phyloP scores from a whole-genome alignment of 345 rosid genomes.

The Geranium brycei region DNA sequence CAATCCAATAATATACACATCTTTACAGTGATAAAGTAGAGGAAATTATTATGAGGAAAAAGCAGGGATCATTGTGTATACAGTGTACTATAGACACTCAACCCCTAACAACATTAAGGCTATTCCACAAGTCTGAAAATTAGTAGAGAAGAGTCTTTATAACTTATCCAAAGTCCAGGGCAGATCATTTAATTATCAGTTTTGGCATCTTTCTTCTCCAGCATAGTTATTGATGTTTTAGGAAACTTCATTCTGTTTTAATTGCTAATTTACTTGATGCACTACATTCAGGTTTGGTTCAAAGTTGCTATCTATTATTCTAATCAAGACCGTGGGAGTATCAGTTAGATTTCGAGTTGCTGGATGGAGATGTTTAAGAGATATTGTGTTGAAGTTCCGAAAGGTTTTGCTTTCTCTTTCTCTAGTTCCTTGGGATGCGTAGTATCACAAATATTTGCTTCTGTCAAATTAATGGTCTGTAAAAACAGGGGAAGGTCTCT shows the following conservation, averaged over 20 bases:
- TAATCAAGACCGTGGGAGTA: constrained; percentile 63
- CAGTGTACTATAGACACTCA: neutral
- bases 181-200: too few relatives aligned
- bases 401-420: constrained; percentile 39
- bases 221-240: neutral
- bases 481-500: too few relatives aligned
- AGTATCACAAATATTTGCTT: neutral
- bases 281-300: constrained; percentile 39
- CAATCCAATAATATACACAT: neutral
- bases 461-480: neutral
- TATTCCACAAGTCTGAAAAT: too few relatives aligned
- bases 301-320: constrained; percentile 66
- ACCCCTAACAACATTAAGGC: too few relatives aligned
- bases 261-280: too few relatives aligned
- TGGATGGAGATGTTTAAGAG: constrained; percentile 87
- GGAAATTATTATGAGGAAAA: neutral
- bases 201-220: neutral
- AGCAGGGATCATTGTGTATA: neutral
- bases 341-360: constrained; percentile 69
- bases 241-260: neutral
- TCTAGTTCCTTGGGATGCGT: neutral
- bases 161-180: too few relatives aligned
- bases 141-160: too few relatives aligned
- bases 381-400: constrained; percentile 64
- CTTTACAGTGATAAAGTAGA: neutral